Evolutionary conservation across 306 rosid species (phyloP).

Genomic region (Begonia peltatifolia): DNA sequence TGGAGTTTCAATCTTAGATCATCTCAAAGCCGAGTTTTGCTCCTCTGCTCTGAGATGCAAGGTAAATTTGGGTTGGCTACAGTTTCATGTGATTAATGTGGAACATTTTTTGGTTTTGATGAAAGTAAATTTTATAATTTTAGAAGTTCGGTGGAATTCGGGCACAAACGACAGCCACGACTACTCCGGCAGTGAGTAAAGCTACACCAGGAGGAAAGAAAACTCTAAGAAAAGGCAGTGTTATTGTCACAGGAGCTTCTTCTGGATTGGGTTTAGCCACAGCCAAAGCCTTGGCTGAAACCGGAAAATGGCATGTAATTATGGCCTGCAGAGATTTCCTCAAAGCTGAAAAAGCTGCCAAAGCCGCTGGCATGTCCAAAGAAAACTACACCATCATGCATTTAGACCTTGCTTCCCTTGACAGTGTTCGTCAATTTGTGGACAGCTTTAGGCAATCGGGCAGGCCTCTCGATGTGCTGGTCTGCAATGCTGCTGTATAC

Average conservation of each 20-base stretch:
- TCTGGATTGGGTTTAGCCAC: conserved; percentile 96
- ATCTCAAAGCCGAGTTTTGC: conserved; percentile 50
- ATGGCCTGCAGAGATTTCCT: conserved; percentile 99
- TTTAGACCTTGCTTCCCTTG: conserved; percentile 85
- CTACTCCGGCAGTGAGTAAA: conserved; percentile 43
- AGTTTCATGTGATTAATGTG: not conserved
- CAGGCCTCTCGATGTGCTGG: conserved; percentile 69
- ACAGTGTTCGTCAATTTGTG: conserved; percentile 83
- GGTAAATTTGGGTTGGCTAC: conserved; percentile 23
- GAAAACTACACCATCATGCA: conserved; percentile 87
- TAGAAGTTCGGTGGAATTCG: conserved; percentile 28
- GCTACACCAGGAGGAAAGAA: conserved; percentile 71
- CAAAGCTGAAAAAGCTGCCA: conserved; percentile 92
- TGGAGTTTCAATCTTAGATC: conserved; percentile 64
- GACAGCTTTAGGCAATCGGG: conserved; percentile 55
- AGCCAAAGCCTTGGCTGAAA: conserved; percentile 90
- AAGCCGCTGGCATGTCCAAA: conserved; percentile 68
- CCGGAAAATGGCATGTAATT: conserved; percentile 91
- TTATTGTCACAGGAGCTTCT: conserved; percentile 83
- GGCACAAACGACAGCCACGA: conserved; percentile 53
- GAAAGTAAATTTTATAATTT: too few species aligned
- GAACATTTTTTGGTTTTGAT: not conserved
- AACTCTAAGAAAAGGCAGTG: conserved; percentile 79
- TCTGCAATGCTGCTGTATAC: conserved; percentile 94
- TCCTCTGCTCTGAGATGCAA: conserved; percentile 64